Conservation (phyloP, 345 rosid genomes). For the Euphorbia tirucalli region DNA sequence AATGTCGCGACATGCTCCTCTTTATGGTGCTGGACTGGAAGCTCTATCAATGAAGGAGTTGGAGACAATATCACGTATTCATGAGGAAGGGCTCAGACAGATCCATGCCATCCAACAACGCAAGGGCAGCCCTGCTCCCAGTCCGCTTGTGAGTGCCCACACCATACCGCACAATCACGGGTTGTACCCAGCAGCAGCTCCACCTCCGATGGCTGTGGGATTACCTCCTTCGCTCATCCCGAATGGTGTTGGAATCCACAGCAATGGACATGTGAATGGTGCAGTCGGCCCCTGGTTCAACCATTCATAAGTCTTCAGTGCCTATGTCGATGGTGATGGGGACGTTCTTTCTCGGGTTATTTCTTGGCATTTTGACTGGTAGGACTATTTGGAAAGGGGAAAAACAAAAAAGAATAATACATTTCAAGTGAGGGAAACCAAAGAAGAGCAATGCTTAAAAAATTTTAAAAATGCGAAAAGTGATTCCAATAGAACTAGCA, state of each 20-base stretch:
- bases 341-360: slow-evolving; percentile 7
- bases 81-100: slow-evolving; percentile 92
- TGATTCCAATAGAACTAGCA: slow-evolving; percentile 42
- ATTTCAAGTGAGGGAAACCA: slow-evolving; percentile 10
- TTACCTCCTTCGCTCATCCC: slow-evolving; percentile 63
- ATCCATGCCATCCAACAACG: slow-evolving; percentile 75
- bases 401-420: slow-evolving; percentile 27
- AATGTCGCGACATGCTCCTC: slow-evolving; percentile 88
- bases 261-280: slow-evolving; percentile 78
- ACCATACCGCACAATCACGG: slow-evolving; percentile 59
- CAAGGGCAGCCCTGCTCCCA: slow-evolving; percentile 70
- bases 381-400: slow-evolving; percentile 24
- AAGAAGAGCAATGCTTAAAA: slow-evolving; percentile 16
- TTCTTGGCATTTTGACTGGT: slow-evolving; percentile 42
- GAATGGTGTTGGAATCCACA: slow-evolving; percentile 69
- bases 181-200: slow-evolving; percentile 56
- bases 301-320: slow-evolving; percentile 42
- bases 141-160: slow-evolving; percentile 65
- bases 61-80: slow-evolving; percentile 80
- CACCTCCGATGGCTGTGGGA: slow-evolving; percentile 70
- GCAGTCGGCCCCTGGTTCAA: slow-evolving; percentile 83
- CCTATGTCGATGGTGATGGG: background rate
- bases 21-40: slow-evolving; percentile 92
- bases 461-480: background rate
- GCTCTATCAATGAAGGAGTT: slow-evolving; percentile 87